These are phyloP conservation scores for Trichoderma sp. DNA, from an alignment of 2,329 filamentous ascomycete genomes.

Conservation along the genomic window DNA sequence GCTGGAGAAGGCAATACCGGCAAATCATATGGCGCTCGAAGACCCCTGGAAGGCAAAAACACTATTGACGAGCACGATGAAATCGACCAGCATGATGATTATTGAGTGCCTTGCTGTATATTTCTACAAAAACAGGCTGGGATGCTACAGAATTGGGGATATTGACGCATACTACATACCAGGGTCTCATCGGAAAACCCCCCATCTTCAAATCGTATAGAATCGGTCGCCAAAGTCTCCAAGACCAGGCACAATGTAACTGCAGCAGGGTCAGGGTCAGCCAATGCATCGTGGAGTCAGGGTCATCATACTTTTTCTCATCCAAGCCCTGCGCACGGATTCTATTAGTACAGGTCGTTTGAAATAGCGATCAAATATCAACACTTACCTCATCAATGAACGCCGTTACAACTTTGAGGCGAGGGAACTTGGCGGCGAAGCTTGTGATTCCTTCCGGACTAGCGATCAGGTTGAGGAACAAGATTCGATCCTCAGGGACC, in stretches of 20 bases:
- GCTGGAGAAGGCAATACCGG: constrained; percentile 30
- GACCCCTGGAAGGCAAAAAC: constrained; percentile 26
- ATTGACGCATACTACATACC: constrained; percentile 6
- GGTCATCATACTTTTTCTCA: constrained; percentile 79
- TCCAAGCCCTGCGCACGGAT: constrained; percentile 65
- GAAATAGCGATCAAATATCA: neutral
- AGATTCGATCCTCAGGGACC: constrained; percentile 89
- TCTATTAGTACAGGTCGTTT: constrained; percentile 16
- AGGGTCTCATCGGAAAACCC: neutral
- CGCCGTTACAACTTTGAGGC: constrained; percentile 85
- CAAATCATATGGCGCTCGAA: constrained; percentile 25
- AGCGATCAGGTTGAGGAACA: constrained; percentile 97
- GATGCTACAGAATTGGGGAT: constrained; percentile 1
- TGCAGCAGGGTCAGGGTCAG: constrained; percentile 50
- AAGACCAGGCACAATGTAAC: constrained; percentile 90
- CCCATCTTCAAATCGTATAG: constrained; percentile 70
- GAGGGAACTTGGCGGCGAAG: constrained; percentile 86
- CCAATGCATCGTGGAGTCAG: constrained; percentile 22
- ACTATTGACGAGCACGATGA: constrained; percentile 47
- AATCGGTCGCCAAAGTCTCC: constrained; percentile 96
- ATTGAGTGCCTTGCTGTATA: constrained; percentile 37
- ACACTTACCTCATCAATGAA: constrained; percentile 76
- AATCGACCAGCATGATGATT: constrained; percentile 55
- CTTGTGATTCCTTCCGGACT: constrained; percentile 88
- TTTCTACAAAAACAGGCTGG: neutral